Percentiles rank a stretch among this genome's conserved stretches.
phyloP scores from a whole-genome alignment of 2,329 filamentous ascomycete genomes.

The Xylaria sp. region DNA sequence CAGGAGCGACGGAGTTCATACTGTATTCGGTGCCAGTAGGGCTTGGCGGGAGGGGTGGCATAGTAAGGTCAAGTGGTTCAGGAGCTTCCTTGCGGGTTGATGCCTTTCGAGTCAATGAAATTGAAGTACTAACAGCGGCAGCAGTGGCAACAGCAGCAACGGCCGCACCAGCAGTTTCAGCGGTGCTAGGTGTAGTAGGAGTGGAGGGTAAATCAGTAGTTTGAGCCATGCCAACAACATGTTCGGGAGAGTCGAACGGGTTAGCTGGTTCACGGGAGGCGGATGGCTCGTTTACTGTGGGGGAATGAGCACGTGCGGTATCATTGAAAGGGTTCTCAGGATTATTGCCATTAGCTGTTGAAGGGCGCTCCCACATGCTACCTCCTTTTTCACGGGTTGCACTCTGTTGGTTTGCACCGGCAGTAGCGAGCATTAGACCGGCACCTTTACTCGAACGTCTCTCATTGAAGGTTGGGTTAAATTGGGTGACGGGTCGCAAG shows the following conservation, averaged over 20 bases:
- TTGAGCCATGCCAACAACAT: constrained; percentile 54
- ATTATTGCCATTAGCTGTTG: constrained; percentile 58
- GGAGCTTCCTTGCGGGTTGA: constrained; percentile 66
- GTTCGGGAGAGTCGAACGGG: constrained; percentile 50
- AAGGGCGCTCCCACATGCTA: constrained; percentile 61
- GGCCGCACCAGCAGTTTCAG: constrained; percentile 53
- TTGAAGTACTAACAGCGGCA: constrained; percentile 46
- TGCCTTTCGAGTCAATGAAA: constrained; percentile 57
- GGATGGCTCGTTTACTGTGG: constrained; percentile 52
- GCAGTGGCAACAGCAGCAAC: constrained; percentile 47
- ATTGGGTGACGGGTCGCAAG: constrained; percentile 84
- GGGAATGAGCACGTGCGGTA: constrained; percentile 58
- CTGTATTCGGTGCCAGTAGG: constrained; percentile 73
- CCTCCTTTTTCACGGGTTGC: constrained; percentile 48
- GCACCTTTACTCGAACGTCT: constrained; percentile 62
- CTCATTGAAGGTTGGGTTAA: constrained; percentile 74
- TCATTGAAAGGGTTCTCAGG: constrained; percentile 77
- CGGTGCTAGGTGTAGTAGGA: constrained; percentile 50
- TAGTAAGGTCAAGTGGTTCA: constrained; percentile 65
- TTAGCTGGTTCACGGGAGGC: constrained; percentile 47
- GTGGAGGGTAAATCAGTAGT: constrained; percentile 46
- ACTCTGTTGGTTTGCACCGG: constrained; percentile 40
- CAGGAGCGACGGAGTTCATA: constrained; percentile 63
- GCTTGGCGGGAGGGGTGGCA: constrained; percentile 62
- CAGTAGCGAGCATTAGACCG: constrained; percentile 51